A percentile compares a stretch with the other conserved stretches of the same genome.
These are phyloP conservation scores for Coprinopsis strossmayeri DNA, from an alignment of 768 basidiomycete species.

Conservation along the genomic window DNA sequence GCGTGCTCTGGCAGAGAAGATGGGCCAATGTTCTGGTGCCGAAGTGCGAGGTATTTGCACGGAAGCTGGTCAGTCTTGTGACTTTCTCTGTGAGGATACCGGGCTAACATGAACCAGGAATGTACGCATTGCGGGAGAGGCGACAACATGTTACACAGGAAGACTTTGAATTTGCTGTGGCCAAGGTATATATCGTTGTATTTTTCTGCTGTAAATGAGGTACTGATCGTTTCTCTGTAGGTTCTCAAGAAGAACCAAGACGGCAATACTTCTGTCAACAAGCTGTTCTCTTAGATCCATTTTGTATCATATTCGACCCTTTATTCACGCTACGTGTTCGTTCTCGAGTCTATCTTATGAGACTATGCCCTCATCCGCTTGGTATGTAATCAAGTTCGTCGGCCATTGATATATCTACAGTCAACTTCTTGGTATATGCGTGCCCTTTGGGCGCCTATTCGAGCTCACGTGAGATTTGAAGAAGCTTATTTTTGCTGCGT, in stretches of 20 bases:
- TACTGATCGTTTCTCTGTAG: slow-evolving; percentile 24
- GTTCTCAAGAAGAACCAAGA: slow-evolving; percentile 96
- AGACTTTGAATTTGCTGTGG: slow-evolving; percentile 97
- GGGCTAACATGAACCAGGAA: slow-evolving; percentile 41
- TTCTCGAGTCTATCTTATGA: too few relatives aligned
- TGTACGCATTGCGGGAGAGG: slow-evolving; percentile 95
- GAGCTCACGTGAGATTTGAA: not conserved
- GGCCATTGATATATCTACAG: too few relatives aligned
- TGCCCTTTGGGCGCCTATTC: too few relatives aligned
- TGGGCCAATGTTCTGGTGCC: slow-evolving; percentile 98
- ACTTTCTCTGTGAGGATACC: not conserved
- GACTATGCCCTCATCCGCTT: too few relatives aligned
- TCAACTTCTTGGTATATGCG: too few relatives aligned
- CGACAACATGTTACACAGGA: slow-evolving; percentile 97
- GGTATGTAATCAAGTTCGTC: too few relatives aligned
- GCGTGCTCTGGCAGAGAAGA: slow-evolving; percentile 94
- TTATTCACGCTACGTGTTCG: too few relatives aligned
- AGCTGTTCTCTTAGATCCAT: slow-evolving; percentile 74
- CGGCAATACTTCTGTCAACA: slow-evolving; percentile 89
- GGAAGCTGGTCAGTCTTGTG: slow-evolving; percentile 66
- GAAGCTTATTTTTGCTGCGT: not conserved
- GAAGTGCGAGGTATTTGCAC: slow-evolving; percentile 97
- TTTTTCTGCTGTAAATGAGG: not conserved
- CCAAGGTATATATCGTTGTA: slow-evolving; percentile 55
- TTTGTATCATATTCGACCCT: slow-evolving; percentile 13